Evolutionary conservation across 2,329 filamentous ascomycete species (phyloP), one percentile per base, ranked within the genome.

Genomic region (Pseudocercospora macadamiae): DNA sequence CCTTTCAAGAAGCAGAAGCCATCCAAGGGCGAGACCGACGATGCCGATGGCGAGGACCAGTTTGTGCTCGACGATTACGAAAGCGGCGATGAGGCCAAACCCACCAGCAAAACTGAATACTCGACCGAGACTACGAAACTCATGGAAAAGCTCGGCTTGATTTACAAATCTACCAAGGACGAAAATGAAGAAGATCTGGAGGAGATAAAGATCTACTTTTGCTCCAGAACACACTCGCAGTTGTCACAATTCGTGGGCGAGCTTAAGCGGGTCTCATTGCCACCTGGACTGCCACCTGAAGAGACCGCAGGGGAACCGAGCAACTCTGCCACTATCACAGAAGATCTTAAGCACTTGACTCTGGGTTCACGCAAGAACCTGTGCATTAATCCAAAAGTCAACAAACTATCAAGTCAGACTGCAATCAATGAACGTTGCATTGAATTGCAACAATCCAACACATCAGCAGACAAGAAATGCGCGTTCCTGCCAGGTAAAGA

Each of bases 371-470:
- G 93, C 3, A 95, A 96, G 71, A 90, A 91, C 59, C 81, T 88
- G 2, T 99, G 95, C 74, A 96, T 99, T 75, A 97, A 99, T 66
- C 84, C 89, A 0, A 84, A 87, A 26, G 93, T 99, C 1, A 82
- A 83, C 21, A 85, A 84, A 10, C 83, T 97, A 1, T 82, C 83
- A 6, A 83, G 77, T 39, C 80, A 89, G 1, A 87, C 89, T 0
- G 91, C 91, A 4, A 96, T 99, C 76, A 99, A 97, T 70, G 95
- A 99, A 72, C 84, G 88, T 10, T 99, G 95, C 69, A 80, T 93
- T 5, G 95, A 99, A 69, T 79, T 99, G 21, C 95, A 99, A 71
- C 89, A 96, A 72, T 79, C 89, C 0, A 79, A 77, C 1, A 81
- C 77, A 4, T 77, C 85, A 1, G 80, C 83, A 55, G 83, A 87